Evolutionary conservation across 345 rosid species (phyloP).

Genomic region (Citrus inodora): DNA sequence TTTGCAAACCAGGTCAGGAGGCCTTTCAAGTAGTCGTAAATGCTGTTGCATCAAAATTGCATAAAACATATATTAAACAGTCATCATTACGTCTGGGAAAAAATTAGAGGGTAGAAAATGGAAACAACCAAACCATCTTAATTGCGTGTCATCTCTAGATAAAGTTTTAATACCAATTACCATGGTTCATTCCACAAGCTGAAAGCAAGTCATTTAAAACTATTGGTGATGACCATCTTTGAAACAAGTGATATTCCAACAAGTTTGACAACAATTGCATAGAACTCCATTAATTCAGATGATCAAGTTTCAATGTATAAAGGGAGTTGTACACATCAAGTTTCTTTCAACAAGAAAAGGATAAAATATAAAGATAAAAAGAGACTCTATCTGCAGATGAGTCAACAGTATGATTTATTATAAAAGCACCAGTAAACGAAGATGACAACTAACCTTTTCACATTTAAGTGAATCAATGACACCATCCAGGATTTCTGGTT

Average conservation of each 20-base stretch:
- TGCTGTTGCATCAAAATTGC: slow-evolving; percentile 52
- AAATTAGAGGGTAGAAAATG: background rate
- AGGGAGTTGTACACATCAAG: slow-evolving; percentile 8
- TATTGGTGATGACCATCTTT: background rate
- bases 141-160: background rate
- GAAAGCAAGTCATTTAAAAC: background rate
- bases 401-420: slow-evolving; percentile 13
- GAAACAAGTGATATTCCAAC: background rate
- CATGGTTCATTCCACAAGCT: background rate
- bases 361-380: background rate
- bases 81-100: background rate
- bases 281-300: background rate
- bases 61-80: slow-evolving; percentile 6
- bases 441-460: slow-evolving; percentile 56
- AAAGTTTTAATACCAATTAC: background rate
- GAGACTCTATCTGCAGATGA: background rate
- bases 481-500: slow-evolving; percentile 68
- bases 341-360: background rate
- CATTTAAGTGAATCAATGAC: slow-evolving; percentile 66
- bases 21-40: slow-evolving; percentile 69
- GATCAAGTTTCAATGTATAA: background rate
- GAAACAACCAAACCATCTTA: background rate
- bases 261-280: background rate
- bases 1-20: slow-evolving; percentile 68
- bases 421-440: slow-evolving; percentile 7